Evolutionary conservation across 805 yeast genomes (phyloP), one percentile per base, ranked within the genome.

Genomic region (Saturnispora saitoi): DNA sequence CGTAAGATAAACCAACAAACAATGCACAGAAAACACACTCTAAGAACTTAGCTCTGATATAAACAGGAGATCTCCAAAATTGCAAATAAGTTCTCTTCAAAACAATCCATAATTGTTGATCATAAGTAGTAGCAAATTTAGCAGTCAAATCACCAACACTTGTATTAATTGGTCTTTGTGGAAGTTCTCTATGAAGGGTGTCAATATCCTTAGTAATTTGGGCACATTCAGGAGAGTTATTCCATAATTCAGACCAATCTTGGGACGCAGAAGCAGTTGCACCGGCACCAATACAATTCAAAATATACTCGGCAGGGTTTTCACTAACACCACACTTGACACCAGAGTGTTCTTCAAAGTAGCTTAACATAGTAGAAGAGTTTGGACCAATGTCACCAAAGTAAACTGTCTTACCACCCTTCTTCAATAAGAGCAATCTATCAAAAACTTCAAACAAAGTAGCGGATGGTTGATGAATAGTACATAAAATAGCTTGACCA

Each of bases 221-320:
- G 2, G 49, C 54, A 56, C 55, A 67, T 53, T 71, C 71, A 3
- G 56, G 54, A 6, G 68, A 61, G 24, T 64, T 66, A 15, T 57
- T 60, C 93, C 93, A 84, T 10, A 79, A 68, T 9, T 80, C 79
- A 62, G 73, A 70, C 80, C 85, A 84, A 63, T 84, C 83, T 49
- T 72, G 73, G 40, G 63, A 60, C 34, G 77, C 76, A 48, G 70
- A 64, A 10, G 88, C 83, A 47, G 87, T 82, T 7, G 90, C 88
- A 63, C 88, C 90, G 32, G 90, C 90, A 56, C 91, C 91, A 62
- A 84, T 81, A 58, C 80, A 80, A 53, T 80, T 79, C 58, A 83
- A 69, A 65, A 82, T 81, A 68, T 82, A 83, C 65, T 82, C 89
- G 45, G 88, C 89, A 45, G 89, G 89, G 54, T 83, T 83, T 50